Evolutionary conservation across 768 basidiomycete species (phyloP).

Genomic region (Phanerochaete carnosa): DNA sequence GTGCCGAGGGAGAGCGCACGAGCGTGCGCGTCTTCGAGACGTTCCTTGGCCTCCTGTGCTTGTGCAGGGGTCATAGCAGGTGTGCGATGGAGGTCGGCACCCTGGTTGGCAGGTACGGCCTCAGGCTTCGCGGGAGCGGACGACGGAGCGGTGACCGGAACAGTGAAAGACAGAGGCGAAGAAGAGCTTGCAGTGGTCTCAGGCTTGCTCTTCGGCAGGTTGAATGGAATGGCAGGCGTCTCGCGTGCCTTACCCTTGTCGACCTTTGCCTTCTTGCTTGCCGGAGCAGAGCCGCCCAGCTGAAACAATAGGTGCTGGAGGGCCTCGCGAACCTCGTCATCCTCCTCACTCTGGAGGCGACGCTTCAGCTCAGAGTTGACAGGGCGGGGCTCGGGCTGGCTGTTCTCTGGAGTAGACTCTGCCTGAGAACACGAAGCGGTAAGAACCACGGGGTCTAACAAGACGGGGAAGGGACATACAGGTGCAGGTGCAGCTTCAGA

Average conservation of each 20-base stretch:
- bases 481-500: neutral
- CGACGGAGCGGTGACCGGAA: neutral
- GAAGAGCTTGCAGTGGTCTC: constrained; percentile 5
- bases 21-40: neutral
- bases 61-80: neutral
- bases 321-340: neutral
- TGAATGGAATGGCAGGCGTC: constrained; percentile 11
- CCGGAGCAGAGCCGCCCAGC: neutral
- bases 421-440: neutral
- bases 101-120: constrained; percentile 29
- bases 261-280: constrained; percentile 7
- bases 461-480: neutral
- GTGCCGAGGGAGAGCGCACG: constrained; percentile 35
- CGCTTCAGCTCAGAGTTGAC: neutral
- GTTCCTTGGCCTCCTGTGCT: neutral
- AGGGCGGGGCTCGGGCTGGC: neutral
- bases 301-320: constrained; percentile 2
- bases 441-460: neutral
- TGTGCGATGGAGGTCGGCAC: constrained; percentile 8
- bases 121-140: neutral
- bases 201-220: constrained; percentile 6
- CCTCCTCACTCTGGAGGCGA: neutral
- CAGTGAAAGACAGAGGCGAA: neutral
- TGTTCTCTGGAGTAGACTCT: neutral
- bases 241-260: constrained; percentile 22